Conservation (phyloP, 1,284 basidiomycete genomes). For the Cryptococcus floricola region DNA sequence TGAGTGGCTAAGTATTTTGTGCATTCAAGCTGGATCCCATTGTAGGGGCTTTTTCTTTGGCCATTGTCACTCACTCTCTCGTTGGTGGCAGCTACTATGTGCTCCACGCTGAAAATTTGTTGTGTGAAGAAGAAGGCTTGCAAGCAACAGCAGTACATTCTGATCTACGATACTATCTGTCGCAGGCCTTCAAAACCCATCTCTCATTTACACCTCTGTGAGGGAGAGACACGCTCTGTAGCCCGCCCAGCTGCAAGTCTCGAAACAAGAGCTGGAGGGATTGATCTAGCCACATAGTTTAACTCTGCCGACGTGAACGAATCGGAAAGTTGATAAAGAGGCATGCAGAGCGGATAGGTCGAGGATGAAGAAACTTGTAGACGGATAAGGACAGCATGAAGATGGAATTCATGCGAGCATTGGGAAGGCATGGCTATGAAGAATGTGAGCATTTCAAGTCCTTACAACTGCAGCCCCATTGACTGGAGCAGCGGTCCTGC, state of each 20-base stretch:
- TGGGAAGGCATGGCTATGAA: background rate
- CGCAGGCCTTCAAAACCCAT: slow-evolving; percentile 24
- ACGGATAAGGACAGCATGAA: background rate
- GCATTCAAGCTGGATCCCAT: too few relatives aligned
- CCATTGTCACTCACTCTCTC: too few relatives aligned
- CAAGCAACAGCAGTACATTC: background rate
- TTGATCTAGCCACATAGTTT: slow-evolving; percentile 42
- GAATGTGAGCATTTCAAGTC: slow-evolving; percentile 20
- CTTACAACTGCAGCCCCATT: slow-evolving; percentile 18
- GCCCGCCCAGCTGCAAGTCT: slow-evolving; percentile 12
- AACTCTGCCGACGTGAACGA: slow-evolving; percentile 27
- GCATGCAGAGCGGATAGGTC: slow-evolving; percentile 7
- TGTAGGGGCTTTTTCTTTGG: too few relatives aligned
- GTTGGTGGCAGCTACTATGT: too few relatives aligned
- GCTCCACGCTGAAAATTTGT: too few relatives aligned
- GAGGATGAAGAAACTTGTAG: background rate
- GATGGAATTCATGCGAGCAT: background rate
- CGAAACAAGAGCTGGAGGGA: slow-evolving; percentile 7
- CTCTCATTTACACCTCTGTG: background rate
- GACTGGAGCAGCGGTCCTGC: slow-evolving; percentile 21
- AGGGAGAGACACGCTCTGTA: slow-evolving; percentile 14
- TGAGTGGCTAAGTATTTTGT: too few relatives aligned
- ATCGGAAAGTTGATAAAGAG: slow-evolving; percentile 37
- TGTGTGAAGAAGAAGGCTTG: too few relatives aligned
- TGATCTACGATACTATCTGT: background rate